Evolutionary conservation across 2,329 filamentous ascomycete species (phyloP), one percentile per base, ranked within the genome.

Genomic region (Aspergillus pseudonomiae): DNA sequence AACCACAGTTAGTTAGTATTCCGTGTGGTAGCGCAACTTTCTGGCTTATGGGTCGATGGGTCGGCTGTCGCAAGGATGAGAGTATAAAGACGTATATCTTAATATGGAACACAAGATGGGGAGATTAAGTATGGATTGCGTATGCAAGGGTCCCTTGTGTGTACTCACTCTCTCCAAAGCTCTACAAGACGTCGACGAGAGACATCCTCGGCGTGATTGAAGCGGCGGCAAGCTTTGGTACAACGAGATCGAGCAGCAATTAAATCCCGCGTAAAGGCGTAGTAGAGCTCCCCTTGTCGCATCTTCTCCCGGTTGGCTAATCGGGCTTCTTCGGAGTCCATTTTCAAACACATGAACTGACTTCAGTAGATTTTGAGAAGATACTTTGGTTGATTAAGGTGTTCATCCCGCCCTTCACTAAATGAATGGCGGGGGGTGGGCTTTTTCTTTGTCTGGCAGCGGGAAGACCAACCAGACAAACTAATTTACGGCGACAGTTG

Each of bases 191-290:
- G 81, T 62, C 92, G 83, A 46, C 91, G 85, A 2, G 86, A 77
- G 6, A 86, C 82, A 6, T 89, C 84, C 0, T 84, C 85, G 0
- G 86, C 84, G 55, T 81, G 82, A 76, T 93, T 94, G 79, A 88
- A 93, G 28, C 81, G 82, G 26, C 83, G 76, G 69, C 85, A 88
- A 0, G 91, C 90, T 36, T 80, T 76, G 48, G 83, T 83, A 75
- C 89, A 92, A 16, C 88, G 83, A n/a, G 80, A 79, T 21, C 92
- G 86, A 45, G 84, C 88, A 1, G 84, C 86, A 2, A 86, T 78
- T 4, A 95, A 79, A 39, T 90, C 85, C 0, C 91, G 89, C 0
- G 86, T 86, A 72, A 94, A 94, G 48, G 90, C 87, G 69, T 88
- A 85, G 76, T 93, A 94, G 12, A 94, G 83, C 74, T 94, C 88